Evolutionary conservation across 2,329 filamentous ascomycete genomes (phyloP), one percentile per base, ranked within the genome.

Genomic region (Leptographium procerum): DNA sequence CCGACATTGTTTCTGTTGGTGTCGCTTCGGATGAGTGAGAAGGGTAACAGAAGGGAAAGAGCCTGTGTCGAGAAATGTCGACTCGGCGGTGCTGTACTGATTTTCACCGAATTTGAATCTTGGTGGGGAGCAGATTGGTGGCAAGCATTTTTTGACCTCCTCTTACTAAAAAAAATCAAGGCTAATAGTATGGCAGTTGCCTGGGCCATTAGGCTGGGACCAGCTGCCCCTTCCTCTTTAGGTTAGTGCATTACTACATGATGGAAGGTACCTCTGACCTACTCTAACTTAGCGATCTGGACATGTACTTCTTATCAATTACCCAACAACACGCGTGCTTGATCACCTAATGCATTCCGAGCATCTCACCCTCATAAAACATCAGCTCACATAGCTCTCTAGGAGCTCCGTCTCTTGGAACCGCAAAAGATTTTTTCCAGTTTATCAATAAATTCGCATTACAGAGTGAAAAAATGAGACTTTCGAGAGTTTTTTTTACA

Each of bases 1-100:
- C 94, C 77, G 91, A 97, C 94, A 97, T 97, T 62, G 65, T 68
- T n/a, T 11, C 9, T 24, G 52, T 9, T 29, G 16, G 22, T 52
- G 16, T n/a, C 19, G 57, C 9, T 33, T 13, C 47, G 26, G n/a
- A n/a, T 43, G 43, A 16, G 7, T 28, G 22, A 29, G 11, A 33
- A 36, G 29, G n/a, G 40, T 55, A 24, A 53, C 43, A 40, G 28
- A 36, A 13, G 51, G n/a, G 1, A 29, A 22, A 34, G 31, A 50
- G 55, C n/a, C 16, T 26, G 14, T 19, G 43, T 24, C 43, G 31
- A 48, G 11, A 34, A 26, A 22, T 31, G 22, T 48, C 29, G 28
- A 26, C 28, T 56, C 22, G 40, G 47, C 31, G 33, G 13, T 51
- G 45, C 45, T 51, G n/a, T 45, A 45, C 28, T 57, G 47, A 40